phyloP scores from a whole-genome alignment of 495 filamentous ascomycete species.

The Talaromyces stipitatus region DNA sequence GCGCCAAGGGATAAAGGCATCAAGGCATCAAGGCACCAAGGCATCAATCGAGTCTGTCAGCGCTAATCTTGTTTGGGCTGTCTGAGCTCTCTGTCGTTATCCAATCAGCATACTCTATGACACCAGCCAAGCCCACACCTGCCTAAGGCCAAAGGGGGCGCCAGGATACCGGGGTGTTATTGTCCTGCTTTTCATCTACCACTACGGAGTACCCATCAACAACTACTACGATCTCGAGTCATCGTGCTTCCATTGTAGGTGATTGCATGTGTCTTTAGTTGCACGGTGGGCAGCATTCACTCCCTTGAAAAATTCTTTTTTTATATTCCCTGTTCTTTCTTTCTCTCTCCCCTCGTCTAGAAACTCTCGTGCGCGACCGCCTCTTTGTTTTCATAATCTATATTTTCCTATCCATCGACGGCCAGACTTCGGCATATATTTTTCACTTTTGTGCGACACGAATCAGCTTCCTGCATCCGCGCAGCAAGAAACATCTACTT shows the following conservation, averaged over 20 bases:
- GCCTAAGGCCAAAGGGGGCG: not conserved
- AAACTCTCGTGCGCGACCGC: not conserved
- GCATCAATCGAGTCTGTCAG: not conserved
- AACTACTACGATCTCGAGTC: not conserved
- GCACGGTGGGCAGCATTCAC: constrained; percentile 2
- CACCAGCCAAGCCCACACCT: not conserved
- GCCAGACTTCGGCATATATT: constrained; percentile 9
- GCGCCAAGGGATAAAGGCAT: too few relatives aligned
- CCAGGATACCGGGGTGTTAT: not conserved
- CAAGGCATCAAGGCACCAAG: not conserved
- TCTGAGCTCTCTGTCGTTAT: not conserved
- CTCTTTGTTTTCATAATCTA: not conserved
- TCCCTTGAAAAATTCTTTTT: not conserved
- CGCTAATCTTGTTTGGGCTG: not conserved
- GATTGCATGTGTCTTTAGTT: not conserved
- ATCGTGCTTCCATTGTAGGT: not conserved
- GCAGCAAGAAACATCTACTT: not conserved
- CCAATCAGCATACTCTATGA: not conserved
- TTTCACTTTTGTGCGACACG: constrained; percentile 5
- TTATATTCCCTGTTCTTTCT: not conserved
- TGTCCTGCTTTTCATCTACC: not conserved
- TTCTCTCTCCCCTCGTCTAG: not conserved
- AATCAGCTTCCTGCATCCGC: not conserved
- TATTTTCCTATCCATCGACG: not conserved
- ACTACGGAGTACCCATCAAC: not conserved